Evolutionary conservation across 345 rosid species (phyloP).

Genomic region (Noccaea caerulescens): DNA sequence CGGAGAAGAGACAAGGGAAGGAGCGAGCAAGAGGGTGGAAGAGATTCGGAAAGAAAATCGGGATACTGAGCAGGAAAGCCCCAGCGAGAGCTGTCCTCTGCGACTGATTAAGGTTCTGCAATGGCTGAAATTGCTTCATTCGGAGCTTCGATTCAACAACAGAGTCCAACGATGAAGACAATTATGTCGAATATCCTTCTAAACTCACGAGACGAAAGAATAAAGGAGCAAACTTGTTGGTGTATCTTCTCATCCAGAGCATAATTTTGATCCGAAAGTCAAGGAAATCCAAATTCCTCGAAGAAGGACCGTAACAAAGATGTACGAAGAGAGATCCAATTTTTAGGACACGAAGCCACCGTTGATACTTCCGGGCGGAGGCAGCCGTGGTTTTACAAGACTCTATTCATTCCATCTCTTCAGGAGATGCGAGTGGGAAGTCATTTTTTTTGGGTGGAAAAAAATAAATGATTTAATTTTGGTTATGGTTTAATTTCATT

Average conservation of each 20-base stretch:
- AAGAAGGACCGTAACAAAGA: neutral
- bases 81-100: slow-evolving; percentile 57
- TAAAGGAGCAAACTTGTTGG: slow-evolving; percentile 5
- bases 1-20: slow-evolving; percentile 81
- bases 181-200: slow-evolving; percentile 5
- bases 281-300: neutral
- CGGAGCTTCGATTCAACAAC: slow-evolving; percentile 22
- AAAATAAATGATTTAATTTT: too few species aligned
- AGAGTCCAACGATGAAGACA: slow-evolving; percentile 27
- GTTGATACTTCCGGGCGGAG: neutral
- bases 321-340: neutral
- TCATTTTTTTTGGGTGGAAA: too few species aligned
- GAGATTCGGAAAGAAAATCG: slow-evolving; percentile 59
- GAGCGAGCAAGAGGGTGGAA: slow-evolving; percentile 73
- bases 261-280: slow-evolving; percentile 18
- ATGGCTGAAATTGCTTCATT: slow-evolving; percentile 48
- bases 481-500: too few species aligned
- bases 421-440: neutral
- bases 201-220: slow-evolving; percentile 7
- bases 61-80: slow-evolving; percentile 57
- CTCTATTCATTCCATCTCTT: neutral
- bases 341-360: neutral
- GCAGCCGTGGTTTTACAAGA: neutral
- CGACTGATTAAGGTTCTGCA: slow-evolving; percentile 47
- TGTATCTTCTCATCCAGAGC: slow-evolving; percentile 13